Evolutionary conservation across 2,329 filamentous ascomycete genomes (phyloP), one percentile per base, ranked within the genome.

Genomic region (Aspergillus pseudoglaucus): DNA sequence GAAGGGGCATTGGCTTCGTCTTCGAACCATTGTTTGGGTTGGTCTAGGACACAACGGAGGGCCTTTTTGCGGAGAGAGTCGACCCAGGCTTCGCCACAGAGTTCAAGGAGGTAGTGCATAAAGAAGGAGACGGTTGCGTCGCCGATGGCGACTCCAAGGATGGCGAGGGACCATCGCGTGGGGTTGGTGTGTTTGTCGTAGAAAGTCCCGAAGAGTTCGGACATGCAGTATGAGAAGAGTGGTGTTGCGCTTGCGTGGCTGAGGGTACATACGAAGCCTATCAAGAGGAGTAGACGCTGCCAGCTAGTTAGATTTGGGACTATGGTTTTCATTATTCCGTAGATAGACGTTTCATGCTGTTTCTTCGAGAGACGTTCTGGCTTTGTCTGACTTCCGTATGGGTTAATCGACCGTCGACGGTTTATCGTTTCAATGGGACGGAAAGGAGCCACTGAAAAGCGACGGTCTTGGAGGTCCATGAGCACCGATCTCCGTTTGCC

Each of bases 21-120:
- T 53, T 89, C 84, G 57, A 95, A 95, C 84, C 90, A 97, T 4
- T 78, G 68, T 51, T 79, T 83, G 1, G 88, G 85, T 60, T 96
- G 91, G 35, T 79, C 75, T 0, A 97, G 73, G 14, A 95, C 82
- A 1, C 79, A 77, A 43, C 75, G 75, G 54, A 95, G 73, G 0
- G 87, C 85, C 61, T 83, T 76, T 2, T 75, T 71, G 1, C 90
- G 84, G 8, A 94, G 74, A 0, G 70, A 68, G 57, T 91, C 83
- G 12, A 90, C 77, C 91, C 91, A 97, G 1, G 76, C 65, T 60
- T 95, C 87, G 1, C 81, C 87, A 10, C 77, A 80, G 22, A 74
- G 71, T 54, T 95, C 89, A 5, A 94, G 75, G 7, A 87, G 68
- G 60, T 85, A 90, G 33, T 87, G 82, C 50, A 84, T 81, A 0